Conservation (phyloP, 208 protist species). For the Crithidia fasciculata region DNA sequence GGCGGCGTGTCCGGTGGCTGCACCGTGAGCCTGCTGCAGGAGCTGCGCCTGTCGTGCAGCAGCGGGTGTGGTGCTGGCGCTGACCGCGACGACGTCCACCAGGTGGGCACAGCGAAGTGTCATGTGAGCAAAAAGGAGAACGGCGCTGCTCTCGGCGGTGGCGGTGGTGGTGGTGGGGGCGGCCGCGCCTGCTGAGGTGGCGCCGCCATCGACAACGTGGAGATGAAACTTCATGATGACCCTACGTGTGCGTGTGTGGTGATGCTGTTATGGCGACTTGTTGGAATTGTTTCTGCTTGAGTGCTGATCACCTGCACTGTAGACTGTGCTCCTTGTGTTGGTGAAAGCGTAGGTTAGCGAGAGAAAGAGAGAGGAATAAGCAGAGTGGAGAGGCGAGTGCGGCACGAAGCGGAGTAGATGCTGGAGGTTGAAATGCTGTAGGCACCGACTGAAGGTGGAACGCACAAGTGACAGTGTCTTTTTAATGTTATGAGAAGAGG, state of each 20-base stretch:
- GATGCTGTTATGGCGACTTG: too few relatives aligned
- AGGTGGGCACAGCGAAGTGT: slow-evolving; percentile 72
- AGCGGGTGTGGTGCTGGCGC: slow-evolving; percentile 59
- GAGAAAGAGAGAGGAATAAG: slow-evolving; percentile 9
- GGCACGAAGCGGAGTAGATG: too few relatives aligned
- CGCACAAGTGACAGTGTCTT: too few relatives aligned
- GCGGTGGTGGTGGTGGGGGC: not conserved
- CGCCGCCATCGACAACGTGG: slow-evolving; percentile 74
- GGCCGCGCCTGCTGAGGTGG: slow-evolving; percentile 10
- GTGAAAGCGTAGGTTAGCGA: not conserved
- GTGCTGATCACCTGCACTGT: too few relatives aligned
- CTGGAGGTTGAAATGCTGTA: too few relatives aligned
- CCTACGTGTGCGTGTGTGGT: too few relatives aligned
- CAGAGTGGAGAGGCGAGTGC: too few relatives aligned
- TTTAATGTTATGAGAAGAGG: too few relatives aligned
- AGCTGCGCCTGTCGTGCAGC: slow-evolving; percentile 16
- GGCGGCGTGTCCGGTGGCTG: not conserved
- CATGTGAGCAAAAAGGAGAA: slow-evolving; percentile 72
- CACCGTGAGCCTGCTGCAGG: slow-evolving; percentile 2
- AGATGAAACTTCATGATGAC: slow-evolving; percentile 53
- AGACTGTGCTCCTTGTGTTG: not conserved
- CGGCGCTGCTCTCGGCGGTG: slow-evolving; percentile 33
- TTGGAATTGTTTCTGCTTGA: too few relatives aligned
- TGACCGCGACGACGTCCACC: slow-evolving; percentile 55
- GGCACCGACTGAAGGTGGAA: too few relatives aligned